Conservation (phyloP, 371 early-diverging fungal species). For the Mortierella sp. region DNA sequence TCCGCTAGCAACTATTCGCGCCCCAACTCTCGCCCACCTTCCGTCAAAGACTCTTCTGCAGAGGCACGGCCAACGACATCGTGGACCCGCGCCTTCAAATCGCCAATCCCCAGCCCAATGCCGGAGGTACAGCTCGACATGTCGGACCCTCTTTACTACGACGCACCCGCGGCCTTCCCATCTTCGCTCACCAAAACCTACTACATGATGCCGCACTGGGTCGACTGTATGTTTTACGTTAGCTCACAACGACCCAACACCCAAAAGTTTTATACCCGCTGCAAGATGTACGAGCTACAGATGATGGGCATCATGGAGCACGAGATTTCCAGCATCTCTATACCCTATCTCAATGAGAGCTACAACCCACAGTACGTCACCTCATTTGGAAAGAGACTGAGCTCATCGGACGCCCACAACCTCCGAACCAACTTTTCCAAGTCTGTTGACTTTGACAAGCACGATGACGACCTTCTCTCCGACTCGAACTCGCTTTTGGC, state of each 20-base stretch:
- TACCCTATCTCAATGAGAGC: slow-evolving; percentile 68
- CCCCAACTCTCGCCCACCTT: slow-evolving; percentile 46
- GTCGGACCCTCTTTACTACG: slow-evolving; percentile 72
- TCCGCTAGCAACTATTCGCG: slow-evolving; percentile 37
- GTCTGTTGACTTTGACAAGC: slow-evolving; percentile 63
- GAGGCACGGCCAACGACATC: slow-evolving; percentile 43
- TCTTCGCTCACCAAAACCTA: slow-evolving; percentile 63
- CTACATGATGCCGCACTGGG: slow-evolving; percentile 93
- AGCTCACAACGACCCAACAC: slow-evolving; percentile 67
- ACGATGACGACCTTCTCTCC: slow-evolving; percentile 67
- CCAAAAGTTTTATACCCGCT: slow-evolving; percentile 75
- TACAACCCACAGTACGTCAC: slow-evolving; percentile 36
- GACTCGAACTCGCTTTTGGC: slow-evolving; percentile 37
- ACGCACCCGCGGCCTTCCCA: slow-evolving; percentile 56
- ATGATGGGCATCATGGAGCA: slow-evolving; percentile 86
- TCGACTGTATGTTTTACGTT: slow-evolving; percentile 92
- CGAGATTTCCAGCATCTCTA: slow-evolving; percentile 69
- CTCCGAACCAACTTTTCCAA: slow-evolving; percentile 24
- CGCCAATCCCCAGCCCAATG: slow-evolving; percentile 23
- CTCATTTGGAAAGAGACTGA: slow-evolving; percentile 36
- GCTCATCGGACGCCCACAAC: slow-evolving; percentile 39
- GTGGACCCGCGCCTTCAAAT: slow-evolving; percentile 47
- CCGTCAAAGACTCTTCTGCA: slow-evolving; percentile 43
- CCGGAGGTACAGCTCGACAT: slow-evolving; percentile 58
- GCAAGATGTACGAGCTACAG: slow-evolving; percentile 89